Percentiles rank a stretch among this genome's conserved stretches.
phyloP scores from a whole-genome alignment of 768 basidiomycete species.

The Lactifluus rugatus region DNA sequence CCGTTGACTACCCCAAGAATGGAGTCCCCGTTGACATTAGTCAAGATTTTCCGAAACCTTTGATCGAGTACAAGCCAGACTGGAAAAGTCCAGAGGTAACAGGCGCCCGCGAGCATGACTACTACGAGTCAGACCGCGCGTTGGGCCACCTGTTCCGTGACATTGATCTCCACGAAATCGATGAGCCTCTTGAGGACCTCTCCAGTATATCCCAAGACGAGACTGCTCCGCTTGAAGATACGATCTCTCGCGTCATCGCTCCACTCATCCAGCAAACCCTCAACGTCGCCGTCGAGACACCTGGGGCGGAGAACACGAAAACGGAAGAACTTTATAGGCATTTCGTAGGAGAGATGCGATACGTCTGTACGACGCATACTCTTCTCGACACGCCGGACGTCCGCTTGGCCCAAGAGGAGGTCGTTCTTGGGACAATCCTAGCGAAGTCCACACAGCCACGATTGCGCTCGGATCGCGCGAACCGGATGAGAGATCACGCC shows the following conservation, averaged over 20 bases:
- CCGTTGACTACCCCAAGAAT: slow-evolving; percentile 76
- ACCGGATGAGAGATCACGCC: slow-evolving; percentile 54
- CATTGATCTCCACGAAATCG: not conserved
- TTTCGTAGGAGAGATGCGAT: slow-evolving; percentile 58
- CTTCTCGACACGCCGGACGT: slow-evolving; percentile 46
- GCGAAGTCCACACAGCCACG: slow-evolving; percentile 56
- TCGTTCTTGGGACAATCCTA: slow-evolving; percentile 65
- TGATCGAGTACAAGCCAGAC: not conserved
- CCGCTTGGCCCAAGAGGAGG: slow-evolving; percentile 59
- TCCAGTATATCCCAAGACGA: slow-evolving; percentile 15
- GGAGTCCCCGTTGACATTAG: slow-evolving; percentile 53
- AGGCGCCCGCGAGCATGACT: not conserved
- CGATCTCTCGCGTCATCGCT: not conserved
- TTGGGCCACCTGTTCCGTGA: not conserved
- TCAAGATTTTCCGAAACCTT: not conserved
- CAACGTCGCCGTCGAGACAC: slow-evolving; percentile 46
- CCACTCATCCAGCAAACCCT: not conserved
- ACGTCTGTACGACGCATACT: slow-evolving; percentile 60
- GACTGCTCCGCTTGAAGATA: not conserved
- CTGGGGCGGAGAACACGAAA: not conserved
- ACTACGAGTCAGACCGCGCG: not conserved
- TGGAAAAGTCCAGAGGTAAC: not conserved
- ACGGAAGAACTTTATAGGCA: slow-evolving; percentile 31
- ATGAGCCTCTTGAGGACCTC: not conserved
- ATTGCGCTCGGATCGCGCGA: slow-evolving; percentile 47